Percentiles rank a stretch among this genome's conserved stretches.
phyloP scores from a whole-genome alignment of 352 stramenopile species.

The Phytopythium boreale region DNA sequence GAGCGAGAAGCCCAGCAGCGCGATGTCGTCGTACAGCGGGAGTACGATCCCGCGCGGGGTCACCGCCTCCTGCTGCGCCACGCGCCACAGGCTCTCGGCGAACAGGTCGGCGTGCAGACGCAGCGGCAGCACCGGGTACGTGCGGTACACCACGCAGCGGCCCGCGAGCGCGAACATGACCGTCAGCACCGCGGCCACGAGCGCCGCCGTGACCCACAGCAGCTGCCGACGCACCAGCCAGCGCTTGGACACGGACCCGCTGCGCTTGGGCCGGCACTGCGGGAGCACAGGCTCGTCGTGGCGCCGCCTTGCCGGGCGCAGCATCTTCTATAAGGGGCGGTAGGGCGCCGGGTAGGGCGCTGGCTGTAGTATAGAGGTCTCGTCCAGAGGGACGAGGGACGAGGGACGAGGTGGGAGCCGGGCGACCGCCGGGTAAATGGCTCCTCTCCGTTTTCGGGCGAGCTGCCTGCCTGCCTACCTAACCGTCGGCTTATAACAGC shows the following conservation, averaged over 20 bases:
- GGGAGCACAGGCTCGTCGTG: constrained; percentile 6
- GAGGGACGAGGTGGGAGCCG: too few relatives aligned
- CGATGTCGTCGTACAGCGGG: constrained; percentile 62
- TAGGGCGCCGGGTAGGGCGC: background rate
- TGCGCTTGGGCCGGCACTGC: constrained; percentile 3
- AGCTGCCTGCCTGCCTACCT: too few relatives aligned
- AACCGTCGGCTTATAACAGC: too few relatives aligned
- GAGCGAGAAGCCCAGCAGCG: constrained; percentile 53
- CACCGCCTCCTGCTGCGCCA: constrained; percentile 10
- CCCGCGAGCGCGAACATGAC: background rate
- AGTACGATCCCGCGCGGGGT: constrained; percentile 46
- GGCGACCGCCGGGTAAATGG: too few relatives aligned
- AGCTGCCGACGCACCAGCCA: background rate
- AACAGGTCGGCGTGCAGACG: constrained; percentile 17
- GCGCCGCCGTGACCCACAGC: background rate
- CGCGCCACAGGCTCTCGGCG: constrained; percentile 19
- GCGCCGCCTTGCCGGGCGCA: constrained; percentile 2
- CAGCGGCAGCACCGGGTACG: background rate
- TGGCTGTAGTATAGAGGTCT: too few relatives aligned
- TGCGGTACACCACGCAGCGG: background rate
- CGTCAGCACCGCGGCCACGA: background rate
- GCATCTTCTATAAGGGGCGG: background rate
- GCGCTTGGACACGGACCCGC: background rate
- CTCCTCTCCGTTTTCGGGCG: too few relatives aligned
- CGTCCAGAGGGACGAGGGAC: too few relatives aligned